Evolutionary conservation across 352 stramenopile genomes (phyloP), one percentile per base, ranked within the genome.

Genomic region (Globisporangium okanoganense): DNA sequence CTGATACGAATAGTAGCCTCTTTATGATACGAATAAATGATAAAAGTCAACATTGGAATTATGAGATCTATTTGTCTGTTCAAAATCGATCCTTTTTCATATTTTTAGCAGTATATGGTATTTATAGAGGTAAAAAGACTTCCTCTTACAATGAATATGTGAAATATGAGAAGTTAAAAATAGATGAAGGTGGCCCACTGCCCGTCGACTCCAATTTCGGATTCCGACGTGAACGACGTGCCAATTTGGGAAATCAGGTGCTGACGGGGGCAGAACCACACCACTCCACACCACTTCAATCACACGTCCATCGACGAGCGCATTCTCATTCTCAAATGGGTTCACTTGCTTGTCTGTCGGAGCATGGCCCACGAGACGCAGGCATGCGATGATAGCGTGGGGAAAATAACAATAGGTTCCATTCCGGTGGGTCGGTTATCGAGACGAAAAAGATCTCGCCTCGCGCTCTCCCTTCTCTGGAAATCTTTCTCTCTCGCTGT

Each of bases 361-460:
- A n/a, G n/a, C n/a, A n/a, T n/a, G 35, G 13, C 10, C 13, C 36
- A n/a, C 3, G 36, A n/a, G 38, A 44, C 38, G 5, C 36, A 41
- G 38, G 20, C 16, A 48, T 27, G 40, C 40, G n/a, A 47, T 47
- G 14, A 24, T 6, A 24, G 25, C 27, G 16, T 16, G 27, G 31
- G 31, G 29, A 25, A 54, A 54, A 54, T 54, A 54, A 54, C 48
- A 54, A 54, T 54, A 54, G 48, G 29, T 35, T 38, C 48, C 27
- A 54, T 54, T 54, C 48, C 48, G 25, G 47, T 24, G 13, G 47
- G 18, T 35, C 14, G 47, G 47, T 38, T 38, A 14, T 54, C 48
- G 27, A 54, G 25, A 40, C 7, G 10, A 24, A 31, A 40, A 54
- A 22, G 24, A 22, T 13, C 24, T 54, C 47, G 25, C 22, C 24